These are phyloP conservation scores for Aspergillus awamori DNA, from an alignment of 2,329 filamentous ascomycete species.

Conservation along the genomic window DNA sequence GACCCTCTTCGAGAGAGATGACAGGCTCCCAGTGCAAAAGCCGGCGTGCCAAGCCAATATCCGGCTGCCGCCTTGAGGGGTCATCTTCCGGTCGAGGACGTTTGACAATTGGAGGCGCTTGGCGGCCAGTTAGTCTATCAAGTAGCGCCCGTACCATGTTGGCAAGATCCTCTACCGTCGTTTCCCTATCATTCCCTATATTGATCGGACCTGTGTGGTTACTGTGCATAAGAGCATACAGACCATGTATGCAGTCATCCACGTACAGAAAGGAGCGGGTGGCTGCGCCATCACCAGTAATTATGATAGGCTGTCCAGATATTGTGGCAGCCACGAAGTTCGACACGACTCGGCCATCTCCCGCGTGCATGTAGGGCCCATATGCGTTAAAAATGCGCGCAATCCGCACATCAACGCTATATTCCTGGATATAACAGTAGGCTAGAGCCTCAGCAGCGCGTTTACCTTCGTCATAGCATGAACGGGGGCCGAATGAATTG, in stretches of 20 bases:
- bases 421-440: background rate
- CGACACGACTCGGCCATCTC: background rate
- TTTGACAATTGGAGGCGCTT: background rate
- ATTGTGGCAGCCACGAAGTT: background rate
- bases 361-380: background rate
- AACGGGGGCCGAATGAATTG: background rate
- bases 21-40: background rate
- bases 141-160: background rate
- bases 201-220: background rate
- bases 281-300: background rate
- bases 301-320: background rate
- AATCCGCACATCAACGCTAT: background rate
- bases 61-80: background rate
- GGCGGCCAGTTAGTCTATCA: background rate
- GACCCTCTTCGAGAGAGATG: background rate
- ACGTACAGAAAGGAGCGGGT: background rate
- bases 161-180: background rate
- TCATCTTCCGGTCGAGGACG: background rate
- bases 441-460: background rate
- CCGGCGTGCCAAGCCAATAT: background rate
- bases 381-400: background rate
- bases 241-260: background rate
- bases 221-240: background rate
- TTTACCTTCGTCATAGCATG: background rate
- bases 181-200: background rate